phyloP scores from a whole-genome alignment of 176 grass and related monocot species.

The Canna indica region DNA sequence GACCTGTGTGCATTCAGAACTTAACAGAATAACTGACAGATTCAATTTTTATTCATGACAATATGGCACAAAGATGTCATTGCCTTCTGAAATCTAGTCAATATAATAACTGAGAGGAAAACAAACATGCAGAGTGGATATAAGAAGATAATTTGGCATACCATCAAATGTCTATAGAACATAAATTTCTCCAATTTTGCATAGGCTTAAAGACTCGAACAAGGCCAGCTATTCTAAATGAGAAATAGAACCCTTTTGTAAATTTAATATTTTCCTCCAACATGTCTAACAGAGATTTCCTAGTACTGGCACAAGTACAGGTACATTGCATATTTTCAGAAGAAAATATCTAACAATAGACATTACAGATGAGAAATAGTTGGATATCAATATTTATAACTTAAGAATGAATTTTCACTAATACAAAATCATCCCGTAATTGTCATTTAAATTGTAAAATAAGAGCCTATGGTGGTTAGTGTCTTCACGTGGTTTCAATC shows the following conservation, averaged over 20 bases:
- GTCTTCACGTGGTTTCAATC: no score
- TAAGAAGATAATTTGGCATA: neutral
- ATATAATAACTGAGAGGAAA: neutral
- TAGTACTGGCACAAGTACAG: neutral
- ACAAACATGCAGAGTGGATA: neutral
- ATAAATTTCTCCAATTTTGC: neutral
- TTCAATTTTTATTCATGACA: neutral
- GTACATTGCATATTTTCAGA: neutral
- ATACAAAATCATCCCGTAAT: no score
- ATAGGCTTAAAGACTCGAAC: neutral
- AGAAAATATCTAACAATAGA: neutral
- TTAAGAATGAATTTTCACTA: no score
- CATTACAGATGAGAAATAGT: neutral
- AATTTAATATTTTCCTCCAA: neutral
- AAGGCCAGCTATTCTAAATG: neutral
- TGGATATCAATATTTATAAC: neutral
- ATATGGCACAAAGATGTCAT: neutral
- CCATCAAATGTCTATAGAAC: conserved; percentile 2
- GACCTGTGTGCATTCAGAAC: conserved; percentile 37
- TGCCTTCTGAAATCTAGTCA: neutral
- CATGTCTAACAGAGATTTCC: neutral
- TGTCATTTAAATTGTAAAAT: no score
- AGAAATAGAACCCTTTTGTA: neutral
- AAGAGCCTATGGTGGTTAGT: no score
- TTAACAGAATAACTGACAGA: neutral